phyloP scores from a whole-genome alignment of 2,329 filamentous ascomycete genomes.

The Phialocephala subalpina region DNA sequence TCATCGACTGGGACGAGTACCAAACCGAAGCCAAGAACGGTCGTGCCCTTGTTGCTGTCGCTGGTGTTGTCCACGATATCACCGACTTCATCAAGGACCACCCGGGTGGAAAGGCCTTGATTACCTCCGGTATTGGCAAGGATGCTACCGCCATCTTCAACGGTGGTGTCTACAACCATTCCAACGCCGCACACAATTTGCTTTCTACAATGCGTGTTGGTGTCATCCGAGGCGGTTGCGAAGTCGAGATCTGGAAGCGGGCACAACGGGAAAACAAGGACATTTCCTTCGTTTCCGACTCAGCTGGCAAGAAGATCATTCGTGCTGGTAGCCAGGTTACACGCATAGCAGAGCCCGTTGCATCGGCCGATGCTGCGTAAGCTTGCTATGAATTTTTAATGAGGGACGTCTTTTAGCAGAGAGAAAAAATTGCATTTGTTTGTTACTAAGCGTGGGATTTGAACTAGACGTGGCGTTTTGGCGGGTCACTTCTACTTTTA shows the following conservation, averaged over 20 bases:
- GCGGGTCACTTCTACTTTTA: not conserved
- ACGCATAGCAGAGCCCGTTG: conserved; percentile 79
- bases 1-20: conserved; percentile 88
- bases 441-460: conserved; percentile 28
- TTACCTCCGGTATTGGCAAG: conserved; percentile 83
- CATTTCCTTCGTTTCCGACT: conserved; percentile 81
- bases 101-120: conserved; percentile 89
- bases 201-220: conserved; percentile 88
- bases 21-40: conserved; percentile 80
- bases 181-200: conserved; percentile 88
- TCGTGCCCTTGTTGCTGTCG: conserved; percentile 78
- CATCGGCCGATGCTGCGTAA: conserved; percentile 84
- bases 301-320: conserved; percentile 81
- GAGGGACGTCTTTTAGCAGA: conserved; percentile 22
- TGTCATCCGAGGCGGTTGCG: conserved; percentile 85
- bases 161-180: conserved; percentile 88
- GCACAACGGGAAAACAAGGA: conserved; percentile 87
- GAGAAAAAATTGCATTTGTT: conserved; percentile 24
- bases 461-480: conserved; percentile 12
- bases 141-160: conserved; percentile 93
- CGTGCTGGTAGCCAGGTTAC: conserved; percentile 88
- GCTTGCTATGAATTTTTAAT: conserved; percentile 25
- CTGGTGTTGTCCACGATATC: conserved; percentile 87
- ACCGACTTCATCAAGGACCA: conserved; percentile 87
- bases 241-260: conserved; percentile 94